A percentile compares a stretch with the other conserved stretches of the same genome.
Conservation (phyloP, 2,329 filamentous ascomycete species). For the Xylaria sp. region DNA sequence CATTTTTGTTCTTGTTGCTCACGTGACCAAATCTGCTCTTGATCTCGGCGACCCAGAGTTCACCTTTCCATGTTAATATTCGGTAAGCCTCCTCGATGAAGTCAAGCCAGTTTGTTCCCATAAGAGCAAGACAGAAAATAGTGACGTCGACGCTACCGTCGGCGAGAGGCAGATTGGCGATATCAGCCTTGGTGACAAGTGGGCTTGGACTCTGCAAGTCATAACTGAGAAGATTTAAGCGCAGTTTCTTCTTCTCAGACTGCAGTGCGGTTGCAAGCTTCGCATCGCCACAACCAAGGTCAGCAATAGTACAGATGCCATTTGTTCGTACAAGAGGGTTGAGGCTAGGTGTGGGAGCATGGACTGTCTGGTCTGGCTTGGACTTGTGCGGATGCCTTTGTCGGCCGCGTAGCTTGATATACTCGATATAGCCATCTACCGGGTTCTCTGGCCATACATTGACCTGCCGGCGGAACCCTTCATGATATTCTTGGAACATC, state of each 20-base stretch:
- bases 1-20: conserved; percentile 56
- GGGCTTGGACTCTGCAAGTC: conserved; percentile 83
- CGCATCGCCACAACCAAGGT: conserved; percentile 94
- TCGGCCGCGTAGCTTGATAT: conserved; percentile 75
- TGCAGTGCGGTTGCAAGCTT: conserved; percentile 78
- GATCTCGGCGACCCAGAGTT: conserved; percentile 97
- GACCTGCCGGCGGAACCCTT: conserved; percentile 95
- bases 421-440: conserved; percentile 83
- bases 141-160: conserved; percentile 84
- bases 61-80: conserved; percentile 90
- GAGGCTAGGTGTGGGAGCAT: conserved; percentile 43
- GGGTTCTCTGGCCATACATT: conserved; percentile 97
- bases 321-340: conserved; percentile 76
- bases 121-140: conserved; percentile 95
- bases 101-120: conserved; percentile 98
- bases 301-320: conserved; percentile 81
- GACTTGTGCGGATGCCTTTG: conserved; percentile 52
- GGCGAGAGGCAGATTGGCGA: conserved; percentile 80
- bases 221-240: conserved; percentile 82
- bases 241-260: conserved; percentile 71
- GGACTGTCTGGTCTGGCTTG: conserved; percentile 28
- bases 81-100: conserved; percentile 97
- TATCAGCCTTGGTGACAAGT: conserved; percentile 88
- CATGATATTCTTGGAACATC: conserved; percentile 96
- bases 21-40: conserved; percentile 86